phyloP scores from a whole-genome alignment of 2,329 filamentous ascomycete species.

The Penicillium freii region DNA sequence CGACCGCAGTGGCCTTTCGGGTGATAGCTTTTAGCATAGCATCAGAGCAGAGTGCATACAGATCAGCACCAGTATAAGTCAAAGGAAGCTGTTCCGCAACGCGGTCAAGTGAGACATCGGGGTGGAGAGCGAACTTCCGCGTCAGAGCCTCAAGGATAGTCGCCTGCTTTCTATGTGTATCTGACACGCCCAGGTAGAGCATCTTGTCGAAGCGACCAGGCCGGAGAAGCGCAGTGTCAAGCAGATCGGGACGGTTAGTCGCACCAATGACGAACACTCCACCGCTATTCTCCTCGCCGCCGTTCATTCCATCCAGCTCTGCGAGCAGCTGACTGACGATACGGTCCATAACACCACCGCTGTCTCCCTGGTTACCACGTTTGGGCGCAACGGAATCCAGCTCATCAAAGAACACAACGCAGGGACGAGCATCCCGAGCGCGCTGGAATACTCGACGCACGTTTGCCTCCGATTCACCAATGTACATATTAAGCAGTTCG shows the following conservation, averaged over 20 bases:
- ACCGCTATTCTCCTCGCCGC: constrained; percentile 72
- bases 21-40: constrained; percentile 99
- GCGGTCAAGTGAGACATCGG: constrained; percentile 69
- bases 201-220: constrained; percentile 97
- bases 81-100: constrained; percentile 80
- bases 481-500: constrained; percentile 99
- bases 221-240: constrained; percentile 84
- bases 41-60: constrained; percentile 95
- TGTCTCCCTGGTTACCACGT: constrained; percentile 94
- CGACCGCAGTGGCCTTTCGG: constrained; percentile 77
- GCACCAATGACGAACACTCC: constrained; percentile 97
- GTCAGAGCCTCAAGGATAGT: constrained; percentile 93
- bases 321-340: constrained; percentile 94
- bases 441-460: constrained; percentile 99
- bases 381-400: constrained; percentile 96
- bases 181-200: constrained; percentile 93
- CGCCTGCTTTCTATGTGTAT: constrained; percentile 94
- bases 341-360: constrained; percentile 95
- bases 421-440: constrained; percentile 93
- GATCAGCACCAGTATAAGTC: constrained; percentile 95
- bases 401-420: constrained; percentile 98
- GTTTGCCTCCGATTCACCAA: constrained; percentile 99
- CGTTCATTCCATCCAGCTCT: constrained; percentile 96
- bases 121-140: constrained; percentile 85
- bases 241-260: constrained; percentile 88